Conservation (phyloP, 2,329 filamentous ascomycete species). For the Trichoderma sp. region DNA sequence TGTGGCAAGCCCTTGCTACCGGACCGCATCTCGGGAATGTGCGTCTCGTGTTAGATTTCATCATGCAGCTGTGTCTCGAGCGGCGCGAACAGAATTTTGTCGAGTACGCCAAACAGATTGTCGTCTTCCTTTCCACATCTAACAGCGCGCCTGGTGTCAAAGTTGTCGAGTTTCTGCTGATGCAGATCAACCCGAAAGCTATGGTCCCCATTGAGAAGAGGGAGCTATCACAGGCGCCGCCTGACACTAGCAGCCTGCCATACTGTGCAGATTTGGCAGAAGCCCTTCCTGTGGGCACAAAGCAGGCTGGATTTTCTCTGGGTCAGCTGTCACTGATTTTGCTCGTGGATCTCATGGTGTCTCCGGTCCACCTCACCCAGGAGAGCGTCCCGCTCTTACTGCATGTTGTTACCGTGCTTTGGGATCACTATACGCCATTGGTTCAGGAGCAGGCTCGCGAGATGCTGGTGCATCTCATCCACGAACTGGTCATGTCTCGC, state of each 20-base stretch:
- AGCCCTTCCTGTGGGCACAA: conserved; percentile 81
- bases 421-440: conserved; percentile 94
- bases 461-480: conserved; percentile 96
- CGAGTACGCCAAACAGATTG: conserved; percentile 95
- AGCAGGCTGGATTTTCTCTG: conserved; percentile 85
- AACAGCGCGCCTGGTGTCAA: conserved; percentile 72
- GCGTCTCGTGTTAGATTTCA: conserved; percentile 89
- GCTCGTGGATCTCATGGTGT: conserved; percentile 92
- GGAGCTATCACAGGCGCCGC: conserved; percentile 63
- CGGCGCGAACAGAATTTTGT: conserved; percentile 97
- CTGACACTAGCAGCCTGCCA: conserved; percentile 71
- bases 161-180: conserved; percentile 87
- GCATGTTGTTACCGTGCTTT: conserved; percentile 88
- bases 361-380: conserved; percentile 73
- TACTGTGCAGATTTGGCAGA: conserved; percentile 84
- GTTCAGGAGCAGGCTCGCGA: conserved; percentile 96
- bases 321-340: conserved; percentile 91
- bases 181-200: conserved; percentile 90
- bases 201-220: conserved; percentile 91
- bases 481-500: conserved; percentile 81
- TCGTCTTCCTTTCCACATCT: conserved; percentile 89
- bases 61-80: conserved; percentile 90
- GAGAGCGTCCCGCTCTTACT: conserved; percentile 83
- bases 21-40: conserved; percentile 93
- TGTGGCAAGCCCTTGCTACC: conserved; percentile 95